Base-by-base conservation (phyloP, 139 green algal species). In the Chlorella sp. region DNA sequence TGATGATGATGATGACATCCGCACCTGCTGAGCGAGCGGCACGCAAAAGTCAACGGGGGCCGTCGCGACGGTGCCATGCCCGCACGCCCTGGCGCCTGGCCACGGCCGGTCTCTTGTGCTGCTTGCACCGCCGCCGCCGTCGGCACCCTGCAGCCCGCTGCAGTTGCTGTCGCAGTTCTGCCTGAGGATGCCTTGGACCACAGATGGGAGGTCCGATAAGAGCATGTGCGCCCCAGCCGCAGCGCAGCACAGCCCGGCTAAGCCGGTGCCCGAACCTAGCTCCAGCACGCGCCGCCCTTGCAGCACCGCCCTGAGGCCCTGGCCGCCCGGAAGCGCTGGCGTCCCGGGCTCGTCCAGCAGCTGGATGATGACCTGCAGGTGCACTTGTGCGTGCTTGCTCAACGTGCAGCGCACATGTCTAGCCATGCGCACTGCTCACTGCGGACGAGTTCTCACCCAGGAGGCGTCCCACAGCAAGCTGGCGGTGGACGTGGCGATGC, bases 211-310 rank as follows among this genome's bases (percentile, higher is more conserved):
- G 63, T 88, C 82, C 0, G 79, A 85, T 4, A 84, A 66, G 34
- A 89, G 70, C 14, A 86, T 73, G 61, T 85, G 75, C 2, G 85
- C 85, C 0, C 85, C 85, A 17, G 77, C 59, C 0, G 84, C 82
- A 3, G 84, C 84, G 17, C 81, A 82, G 29, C 75, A 68, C 35
- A 89, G 67, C 2, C 84, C 84, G 4, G 78, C 75, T 31, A 89
- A 75, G 1, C 85, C 85, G n/a, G 70, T 85, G 42, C 85, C 85
- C 31, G 70, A 73, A 22, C 84, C 84, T 55, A 89, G 72, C 64
- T 89, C 84, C 31, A 89, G 27, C 36, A 89, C 79, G 0, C 74
- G 35, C 33, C 76, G 78, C 1, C 81, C 84, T 5, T 55, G 20
- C 35, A 83, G 31, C 55, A 73, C 33, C 22, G 1, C 29, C 14